Evolutionary conservation across 805 yeast genomes (phyloP), one percentile per base, ranked within the genome.

Genomic region (Candida takata): DNA sequence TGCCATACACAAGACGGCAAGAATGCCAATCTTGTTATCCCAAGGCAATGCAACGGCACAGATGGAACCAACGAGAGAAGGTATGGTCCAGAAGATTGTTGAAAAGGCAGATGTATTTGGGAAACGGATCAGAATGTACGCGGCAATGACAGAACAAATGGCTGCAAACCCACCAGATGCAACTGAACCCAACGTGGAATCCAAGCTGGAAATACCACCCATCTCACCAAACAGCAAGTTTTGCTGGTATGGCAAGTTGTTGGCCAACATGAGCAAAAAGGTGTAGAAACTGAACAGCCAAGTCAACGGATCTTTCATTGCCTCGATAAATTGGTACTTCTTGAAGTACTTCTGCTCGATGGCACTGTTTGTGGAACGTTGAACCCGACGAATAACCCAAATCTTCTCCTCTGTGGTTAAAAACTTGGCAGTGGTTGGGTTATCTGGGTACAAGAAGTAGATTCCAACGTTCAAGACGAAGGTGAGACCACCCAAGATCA

Each of bases 401-500:
- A 73, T 65, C 46, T 65, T 73, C 51, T 77, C 83, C 29, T 70
- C 63, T 3, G 48, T 51, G 5, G 67, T 41, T 32, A 77, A 58
- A 44, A 71, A 71, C 38, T 54, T 61, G 6, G 76, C 75, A 41
- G 60, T 64, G 0, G 77, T 52, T 12, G 83, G 83, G 49, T 75
- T 72, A 40, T 69, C 64, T 27, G 84, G 84, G 46, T 73, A 77
- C 15, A 63, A 34, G 40, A 63, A 61, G 34, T 54, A 49, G 4
- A 67, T 51, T 5, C 60, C 31, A 3, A 61, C 29, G 3, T 66
- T 51, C 25, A 65, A 40, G 15, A 68, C 18, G 16, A 75, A 57
- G 0, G 83, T 72, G 27, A 72, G 51, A 11, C 74, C 69, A 33
- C 83, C 85, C 36, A 72, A 64, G 33, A 76, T 69, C 24, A 77